A percentile compares a stretch with the other conserved stretches of the same genome.
Evolutionary conservation across 75 land plant genomes (phyloP).

Genomic region (Adiantum capillusveneris): DNA sequence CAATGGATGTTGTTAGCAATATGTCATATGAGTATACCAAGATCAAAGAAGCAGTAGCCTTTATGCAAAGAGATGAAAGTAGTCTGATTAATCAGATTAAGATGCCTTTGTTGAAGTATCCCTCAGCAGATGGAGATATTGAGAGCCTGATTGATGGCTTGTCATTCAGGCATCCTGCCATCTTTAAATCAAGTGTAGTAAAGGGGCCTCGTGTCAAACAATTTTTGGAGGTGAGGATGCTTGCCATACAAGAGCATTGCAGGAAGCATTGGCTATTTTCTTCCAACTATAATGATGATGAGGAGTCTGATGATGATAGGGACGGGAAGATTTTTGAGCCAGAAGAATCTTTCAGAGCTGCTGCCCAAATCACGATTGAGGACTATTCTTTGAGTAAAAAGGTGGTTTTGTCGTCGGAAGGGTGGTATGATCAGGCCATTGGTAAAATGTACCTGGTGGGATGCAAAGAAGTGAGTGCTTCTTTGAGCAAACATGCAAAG

Average conservation of each 20-base stretch:
- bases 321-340: conserved; percentile 15
- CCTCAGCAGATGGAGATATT: conserved; percentile 13
- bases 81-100: conserved; percentile 28
- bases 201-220: conserved; percentile 6
- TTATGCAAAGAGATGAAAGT: conserved; percentile 30
- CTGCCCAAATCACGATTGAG: conserved; percentile 32
- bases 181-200: conserved; percentile 9
- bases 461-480: conserved; percentile 42
- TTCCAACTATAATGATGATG: background rate
- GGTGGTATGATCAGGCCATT: conserved; percentile 43
- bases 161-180: conserved; percentile 31
- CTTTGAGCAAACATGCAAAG: conserved; percentile 37
- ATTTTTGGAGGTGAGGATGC: conserved; percentile 23
- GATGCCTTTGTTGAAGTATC: conserved; percentile 47
- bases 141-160: conserved; percentile 24
- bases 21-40: conserved; percentile 41
- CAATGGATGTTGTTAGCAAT: conserved; percentile 2
- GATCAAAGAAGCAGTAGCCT: conserved; percentile 24
- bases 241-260: conserved; percentile 39
- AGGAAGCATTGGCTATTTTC: conserved; percentile 22
- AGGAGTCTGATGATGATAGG: background rate
- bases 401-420: conserved; percentile 42
- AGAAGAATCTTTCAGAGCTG: conserved; percentile 34
- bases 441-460: conserved; percentile 59
- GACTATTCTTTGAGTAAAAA: conserved; percentile 13